phyloP scores from a whole-genome alignment of 768 basidiomycete species.

The Postia placenta region DNA sequence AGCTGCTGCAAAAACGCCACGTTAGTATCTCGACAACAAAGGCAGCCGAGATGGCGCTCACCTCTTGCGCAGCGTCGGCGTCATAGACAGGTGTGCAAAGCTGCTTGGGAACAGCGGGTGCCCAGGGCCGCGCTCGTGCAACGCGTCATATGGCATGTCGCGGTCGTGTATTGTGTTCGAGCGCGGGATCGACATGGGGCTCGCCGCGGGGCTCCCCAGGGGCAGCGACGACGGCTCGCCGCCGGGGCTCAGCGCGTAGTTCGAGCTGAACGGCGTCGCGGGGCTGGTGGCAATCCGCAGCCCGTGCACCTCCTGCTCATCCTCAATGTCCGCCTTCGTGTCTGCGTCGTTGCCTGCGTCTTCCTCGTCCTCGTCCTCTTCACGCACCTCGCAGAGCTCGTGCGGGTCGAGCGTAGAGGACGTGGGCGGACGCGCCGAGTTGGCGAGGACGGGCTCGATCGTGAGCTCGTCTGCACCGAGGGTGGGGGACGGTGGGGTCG shows the following conservation, averaged over 20 bases:
- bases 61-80: constrained; percentile 60
- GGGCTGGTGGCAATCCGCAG: constrained; percentile 22
- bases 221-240: constrained; percentile 13
- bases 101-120: constrained; percentile 79
- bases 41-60: constrained; percentile 20
- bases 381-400: constrained; percentile 18
- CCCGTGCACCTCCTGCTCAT: constrained; percentile 27
- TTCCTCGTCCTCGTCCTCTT: constrained; percentile 25
- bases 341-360: constrained; percentile 11
- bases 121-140: constrained; percentile 64
- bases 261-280: constrained; percentile 8
- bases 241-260: constrained; percentile 12
- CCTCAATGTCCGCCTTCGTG: constrained; percentile 29
- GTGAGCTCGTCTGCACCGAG: constrained; percentile 16
- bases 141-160: constrained; percentile 35
- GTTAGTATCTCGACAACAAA: neutral
- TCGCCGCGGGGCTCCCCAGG: constrained; percentile 8
- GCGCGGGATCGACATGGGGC: constrained; percentile 3
- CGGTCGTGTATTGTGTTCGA: constrained; percentile 13
- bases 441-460: constrained; percentile 30
- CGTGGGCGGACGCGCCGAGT: constrained; percentile 15
- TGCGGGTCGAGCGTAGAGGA: constrained; percentile 11
- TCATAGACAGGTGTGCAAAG: constrained; percentile 61
- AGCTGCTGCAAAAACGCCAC: neutral
- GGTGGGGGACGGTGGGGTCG: neutral